A percentile compares a stretch with the other conserved stretches of the same genome.
These are phyloP conservation scores for Cystobasidiopsis lactophilus DNA, from an alignment of 768 basidiomycete genomes.

Conservation along the genomic window DNA sequence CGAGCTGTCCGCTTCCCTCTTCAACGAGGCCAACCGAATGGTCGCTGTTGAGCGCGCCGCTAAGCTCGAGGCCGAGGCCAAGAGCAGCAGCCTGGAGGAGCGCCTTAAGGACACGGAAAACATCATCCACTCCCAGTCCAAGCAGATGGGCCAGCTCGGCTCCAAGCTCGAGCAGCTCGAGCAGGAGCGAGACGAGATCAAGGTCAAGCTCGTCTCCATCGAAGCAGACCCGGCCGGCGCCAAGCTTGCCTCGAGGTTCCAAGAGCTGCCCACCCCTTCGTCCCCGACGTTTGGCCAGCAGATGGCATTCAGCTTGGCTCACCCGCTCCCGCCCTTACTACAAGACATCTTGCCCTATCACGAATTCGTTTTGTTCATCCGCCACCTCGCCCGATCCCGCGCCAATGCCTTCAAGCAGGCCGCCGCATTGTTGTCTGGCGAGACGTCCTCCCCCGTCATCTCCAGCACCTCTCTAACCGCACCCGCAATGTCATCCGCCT, in stretches of 20 bases:
- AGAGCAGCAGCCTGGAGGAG: conserved; percentile 17
- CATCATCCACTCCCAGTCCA: conserved; percentile 13
- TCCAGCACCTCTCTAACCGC: background rate
- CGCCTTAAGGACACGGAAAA: conserved; percentile 11
- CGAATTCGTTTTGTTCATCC: conserved; percentile 20
- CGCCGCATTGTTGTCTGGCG: background rate
- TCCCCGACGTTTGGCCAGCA: background rate
- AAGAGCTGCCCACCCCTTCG: background rate
- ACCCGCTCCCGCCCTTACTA: conserved; percentile 14
- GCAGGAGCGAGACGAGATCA: conserved; percentile 10
- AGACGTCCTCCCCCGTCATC: background rate
- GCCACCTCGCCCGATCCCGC: conserved; percentile 13
- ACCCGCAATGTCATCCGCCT: background rate
- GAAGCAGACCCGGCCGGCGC: conserved; percentile 7
- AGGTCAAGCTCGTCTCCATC: conserved; percentile 14
- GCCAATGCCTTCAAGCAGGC: background rate
- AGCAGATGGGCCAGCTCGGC: conserved; percentile 14
- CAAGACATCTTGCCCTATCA: conserved; percentile 18
- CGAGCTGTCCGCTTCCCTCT: conserved; percentile 72
- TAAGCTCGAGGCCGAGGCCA: conserved; percentile 28
- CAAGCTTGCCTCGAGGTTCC: too few species aligned
- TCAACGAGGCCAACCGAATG: conserved; percentile 88
- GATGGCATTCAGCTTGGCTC: background rate
- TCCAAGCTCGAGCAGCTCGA: conserved; percentile 8
- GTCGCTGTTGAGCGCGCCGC: conserved; percentile 71